Base-by-base conservation (phyloP, 2,329 filamentous ascomycete species). In the Beauveria asiatica region DNA sequence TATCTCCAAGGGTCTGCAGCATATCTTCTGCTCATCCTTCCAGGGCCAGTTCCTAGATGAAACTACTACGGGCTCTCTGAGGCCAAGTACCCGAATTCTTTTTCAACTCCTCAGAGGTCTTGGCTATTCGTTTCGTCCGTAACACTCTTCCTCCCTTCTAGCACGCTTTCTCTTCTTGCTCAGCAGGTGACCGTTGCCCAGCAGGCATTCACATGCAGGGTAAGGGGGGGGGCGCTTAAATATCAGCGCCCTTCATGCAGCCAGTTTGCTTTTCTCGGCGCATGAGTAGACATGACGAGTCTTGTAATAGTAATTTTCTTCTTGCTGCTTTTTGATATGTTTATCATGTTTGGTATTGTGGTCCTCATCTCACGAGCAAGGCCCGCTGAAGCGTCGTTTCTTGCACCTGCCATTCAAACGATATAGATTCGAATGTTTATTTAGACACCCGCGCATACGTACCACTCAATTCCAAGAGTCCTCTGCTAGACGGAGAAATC, bases 111-210 rank as follows among this genome's bases (percentile, higher is more conserved):
- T 67, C 66, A 61, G 68, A 84, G 78, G 78, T 78, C 74, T 71
- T 73, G 80, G 80, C 76, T 74, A 78, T 80, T 85, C 83, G 82
- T 86, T 85, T 83, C 78, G 80, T 82, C 79, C 81, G 78, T 77
- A 67, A 86, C 83, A 85, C 79, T 62, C 64, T 46, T 17, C 5
- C 5, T 3, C 17, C 19, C 21, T 16, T 39, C 11, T 6, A 37
- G 6, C 0, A 37, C 13, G 5, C 11, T 21, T 33, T 27, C 16
- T 9, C 13, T 8, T 2, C 16, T 48, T 7, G 54, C 33, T 45
- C n/a, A 13, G 33, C 33, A 19, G 7, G 17, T 39, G 23, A 37
- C 3, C 21, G 13, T 42, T 9, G 25, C 8, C 9, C 23, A 10
- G 27, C 4, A 1, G 9, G 30, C 16, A 9, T n/a, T 27, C 9